Base-by-base conservation (phyloP, 164 flowering plant species). In the Magnolia officinalis region DNA sequence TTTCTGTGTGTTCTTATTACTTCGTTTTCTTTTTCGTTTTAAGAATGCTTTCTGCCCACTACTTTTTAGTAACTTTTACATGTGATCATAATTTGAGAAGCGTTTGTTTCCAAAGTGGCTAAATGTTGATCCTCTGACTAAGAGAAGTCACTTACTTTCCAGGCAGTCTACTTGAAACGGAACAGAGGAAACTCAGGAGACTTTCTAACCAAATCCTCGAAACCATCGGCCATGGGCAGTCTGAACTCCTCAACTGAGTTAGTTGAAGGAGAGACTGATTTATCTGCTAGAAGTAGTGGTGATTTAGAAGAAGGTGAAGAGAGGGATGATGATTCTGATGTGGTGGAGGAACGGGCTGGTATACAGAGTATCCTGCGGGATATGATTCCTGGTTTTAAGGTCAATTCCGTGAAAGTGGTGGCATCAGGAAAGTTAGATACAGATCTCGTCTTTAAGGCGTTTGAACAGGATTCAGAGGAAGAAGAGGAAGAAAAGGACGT, bases 101-200 rank as follows among this genome's bases (percentile, higher is more conserved):
- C 6, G 6, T 37, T 37, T 37, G 45, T 37, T 55, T 55, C 16
- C 18, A 2, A 55, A 55, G 13, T 16, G 18, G 13, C 61, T 55
- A 55, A 55, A 16, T 14, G 18, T 55, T 55, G 13, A 11, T 55
- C 29, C 29, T 26, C 68, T 67, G 52, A 69, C 63, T 75, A 23
- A 63, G 20, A 73, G 67, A n/a, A 74, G 68, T 70, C 75, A 31
- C 74, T 69, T 81, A 75, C 31, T 78, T 82, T 71, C 58, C 87
- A 96, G 99, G 98, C 90, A 75, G 99, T 96, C 66, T 94, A 91
- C 82, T 83, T 96, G 79, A 94, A 86, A 84, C 86, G 83, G 67
- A 81, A 72, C 20, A 78, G 78, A 77, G 83, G 78, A 50, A 74
- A 73, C 74, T 76, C 87, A 37, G 76, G 80, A 68, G 87, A 85